Conservation (phyloP, 305 asterid species). For the Fraxinus velutina region DNA sequence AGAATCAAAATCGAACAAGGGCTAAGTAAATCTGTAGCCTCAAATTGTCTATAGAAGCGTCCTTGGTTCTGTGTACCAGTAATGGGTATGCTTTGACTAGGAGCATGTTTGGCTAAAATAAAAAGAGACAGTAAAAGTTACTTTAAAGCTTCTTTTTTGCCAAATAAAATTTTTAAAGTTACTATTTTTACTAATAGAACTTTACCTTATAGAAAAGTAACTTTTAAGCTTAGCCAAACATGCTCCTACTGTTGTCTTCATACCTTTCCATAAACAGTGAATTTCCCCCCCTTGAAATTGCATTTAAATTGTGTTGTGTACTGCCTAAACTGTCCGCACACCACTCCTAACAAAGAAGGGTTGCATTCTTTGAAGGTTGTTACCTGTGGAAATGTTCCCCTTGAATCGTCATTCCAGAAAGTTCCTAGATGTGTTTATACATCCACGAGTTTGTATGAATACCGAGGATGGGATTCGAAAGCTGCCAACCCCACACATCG, state of each 20-base stretch:
- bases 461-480: slow-evolving; percentile 82
- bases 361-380: slow-evolving; percentile 50
- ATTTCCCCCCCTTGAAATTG: neutral
- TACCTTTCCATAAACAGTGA: neutral
- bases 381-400: slow-evolving; percentile 80
- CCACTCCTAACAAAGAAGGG: slow-evolving; percentile 9
- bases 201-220: neutral
- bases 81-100: neutral
- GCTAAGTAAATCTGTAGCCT: neutral
- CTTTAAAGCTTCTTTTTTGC: neutral
- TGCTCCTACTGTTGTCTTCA: neutral
- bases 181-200: neutral
- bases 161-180: neutral
- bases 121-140: neutral
- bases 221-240: neutral
- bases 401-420: slow-evolving; percentile 66
- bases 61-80: neutral
- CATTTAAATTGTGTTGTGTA: neutral
- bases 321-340: neutral
- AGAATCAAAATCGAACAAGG: neutral
- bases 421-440: slow-evolving; percentile 75
- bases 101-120: neutral
- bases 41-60: neutral
- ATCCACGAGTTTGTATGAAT: slow-evolving; percentile 63
- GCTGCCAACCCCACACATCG: slow-evolving; percentile 71